Base-by-base conservation (phyloP, 192 early-diverging fungal genomes). In the Coemansia sp. region DNA sequence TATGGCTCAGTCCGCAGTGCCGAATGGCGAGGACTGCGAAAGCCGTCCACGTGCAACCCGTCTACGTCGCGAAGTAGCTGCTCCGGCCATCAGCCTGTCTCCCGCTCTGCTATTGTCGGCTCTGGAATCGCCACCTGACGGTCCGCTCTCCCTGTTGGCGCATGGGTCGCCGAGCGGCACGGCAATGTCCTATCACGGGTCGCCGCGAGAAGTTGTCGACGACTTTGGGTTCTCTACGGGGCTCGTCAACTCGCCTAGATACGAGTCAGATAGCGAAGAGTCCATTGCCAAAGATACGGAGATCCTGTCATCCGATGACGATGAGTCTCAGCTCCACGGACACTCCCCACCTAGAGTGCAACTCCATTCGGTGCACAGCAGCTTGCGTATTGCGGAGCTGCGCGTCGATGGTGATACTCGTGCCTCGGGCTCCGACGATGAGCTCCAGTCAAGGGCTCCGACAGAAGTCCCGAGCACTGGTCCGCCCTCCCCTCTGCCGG, bases 191-290 rank as follows among this genome's bases (percentile, higher is more conserved):
- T 52, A 26, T 23, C 48, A 11, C 0, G 48, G 23, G 11, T 52
- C 48, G 0, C 48, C 25, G 12, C 48, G 14, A 3, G 23, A 26
- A 18, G n/a, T 14, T 14, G 23, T 25, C 48, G 21, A 31, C 6
- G 42, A 18, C 0, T 53, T 66, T 34, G 59, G 38, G 18, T 14
- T 72, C 2, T 31, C 64, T 16, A 50, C 59, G 45, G 48, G 61
- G 47, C 50, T 61, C 13, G 28, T 23, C 35, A 34, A 60, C n/a
- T 66, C 64, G 33, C 41, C 45, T 14, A 6, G 11, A 9, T 52
- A 28, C 66, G 16, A 5, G 8, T 57, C 53, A 14, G 62, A 59
- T 42, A 43, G 34, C 1, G 59, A 35, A 23, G 41, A 45, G 10
- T 45, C 62, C 31, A 14, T 37, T 5, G 10, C 48, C 48, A 26